Conservation (phyloP, 2,329 filamentous ascomycete species). For the Colletotrichum truncatum region DNA sequence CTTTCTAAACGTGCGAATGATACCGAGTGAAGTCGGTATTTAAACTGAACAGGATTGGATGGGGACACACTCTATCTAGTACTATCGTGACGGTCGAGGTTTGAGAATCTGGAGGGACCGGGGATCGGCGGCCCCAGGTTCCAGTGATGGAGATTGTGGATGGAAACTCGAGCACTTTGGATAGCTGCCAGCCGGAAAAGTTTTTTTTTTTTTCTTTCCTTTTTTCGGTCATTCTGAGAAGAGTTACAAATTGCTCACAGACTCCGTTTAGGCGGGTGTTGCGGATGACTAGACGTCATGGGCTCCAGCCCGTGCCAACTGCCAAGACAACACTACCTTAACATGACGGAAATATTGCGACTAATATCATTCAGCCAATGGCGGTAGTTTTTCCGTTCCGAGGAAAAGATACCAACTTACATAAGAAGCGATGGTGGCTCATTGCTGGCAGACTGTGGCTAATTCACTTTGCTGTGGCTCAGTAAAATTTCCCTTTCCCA, state of each 20-base stretch:
- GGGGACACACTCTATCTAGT: too few relatives aligned
- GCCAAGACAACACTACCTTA: not conserved
- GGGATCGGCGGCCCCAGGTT: not conserved
- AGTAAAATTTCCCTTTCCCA: not conserved
- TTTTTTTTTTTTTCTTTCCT: not conserved
- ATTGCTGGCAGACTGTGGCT: not conserved
- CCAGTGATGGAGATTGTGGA: not conserved
- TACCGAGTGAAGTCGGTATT: too few relatives aligned
- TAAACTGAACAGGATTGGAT: not conserved
- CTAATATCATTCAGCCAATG: not conserved
- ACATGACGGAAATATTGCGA: slow-evolving; percentile 18
- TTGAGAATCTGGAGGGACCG: not conserved
- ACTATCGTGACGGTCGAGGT: not conserved
- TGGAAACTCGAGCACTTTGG: not conserved
- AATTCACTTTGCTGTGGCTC: not conserved
- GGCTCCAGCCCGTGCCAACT: not conserved
- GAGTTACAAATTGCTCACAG: not conserved
- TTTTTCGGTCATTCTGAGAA: not conserved
- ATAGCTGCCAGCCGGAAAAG: not conserved
- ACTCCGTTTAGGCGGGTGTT: slow-evolving; percentile 9
- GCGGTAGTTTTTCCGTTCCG: not conserved
- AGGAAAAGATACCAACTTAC: too few relatives aligned
- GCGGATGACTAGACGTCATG: slow-evolving; percentile 18
- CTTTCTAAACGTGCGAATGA: slow-evolving; percentile 1
- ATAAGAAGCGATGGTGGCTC: not conserved